Evolutionary conservation across 805 yeast genomes (phyloP), one percentile per base, ranked within the genome.

Genomic region (Ogataea wickerhamii): DNA sequence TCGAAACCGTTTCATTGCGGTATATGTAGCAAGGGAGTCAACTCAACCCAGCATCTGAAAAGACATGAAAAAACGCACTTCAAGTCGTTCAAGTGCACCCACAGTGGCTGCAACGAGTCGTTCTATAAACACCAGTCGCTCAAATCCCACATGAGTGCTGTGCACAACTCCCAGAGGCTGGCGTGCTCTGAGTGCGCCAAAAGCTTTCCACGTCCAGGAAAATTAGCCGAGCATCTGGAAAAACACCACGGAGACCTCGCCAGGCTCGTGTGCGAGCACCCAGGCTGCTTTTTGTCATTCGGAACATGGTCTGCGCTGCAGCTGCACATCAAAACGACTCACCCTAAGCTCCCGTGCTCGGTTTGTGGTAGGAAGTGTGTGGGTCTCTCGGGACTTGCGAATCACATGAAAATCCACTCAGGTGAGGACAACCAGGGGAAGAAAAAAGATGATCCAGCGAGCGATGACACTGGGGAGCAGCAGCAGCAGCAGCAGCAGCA

Each of bases 41-140:
- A 80, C 36, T 73, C 95, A 0, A 59, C 58, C 36, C 98, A 93
- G 62, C 97, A 89, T 54, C 66, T 87, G 40, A 76, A 72, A 44
- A 71, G 96, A 37, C 98, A 93, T 58, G 87, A 82, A 61, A 71
- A 75, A 26, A 82, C 95, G 2, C 98, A 93, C 57, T 77, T 78
- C 4, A 71, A 73, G 46, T 74, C 87, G 1, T 81, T 80, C 51
- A 43, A 47, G 18, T 87, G 96, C 58, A 51, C 71, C 2, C 66
- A 71, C 47, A 80, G 71, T 18, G 76, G 68, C 2, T 93, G 98
- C 54, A 46, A 49, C 0, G 86, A 78, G 48, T 58, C 78, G 0
- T 91, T 87, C 52, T 74, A 79, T 53, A 83, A 82, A 48, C 87
- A 82, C 58, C 86, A 84, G 42, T 80, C 86, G 12, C 66, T 87